Base-by-base conservation (phyloP, 345 rosid genomes). In the Mangifera indica region DNA sequence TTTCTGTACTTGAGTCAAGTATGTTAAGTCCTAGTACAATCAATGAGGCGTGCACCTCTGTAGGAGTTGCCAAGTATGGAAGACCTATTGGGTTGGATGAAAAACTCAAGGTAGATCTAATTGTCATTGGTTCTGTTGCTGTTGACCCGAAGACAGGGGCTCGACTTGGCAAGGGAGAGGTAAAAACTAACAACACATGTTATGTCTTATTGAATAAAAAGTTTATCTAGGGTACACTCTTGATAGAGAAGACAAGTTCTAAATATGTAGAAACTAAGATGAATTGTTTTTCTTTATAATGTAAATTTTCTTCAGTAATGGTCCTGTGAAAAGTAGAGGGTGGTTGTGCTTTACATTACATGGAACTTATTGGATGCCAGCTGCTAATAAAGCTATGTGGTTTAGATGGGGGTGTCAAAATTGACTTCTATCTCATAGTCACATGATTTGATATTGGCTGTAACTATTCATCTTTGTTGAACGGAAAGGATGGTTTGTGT, bases 131-230 rank as follows among this genome's bases (percentile, higher is more conserved):
- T 29, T 93, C 97, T 0, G 97, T 93, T 73, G 97, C 98, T 45
- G 97, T 93, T 59, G 85, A 91, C 66, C 93, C 96, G 3, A 86
- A 66, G 60, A 89, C 96, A 0, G 97, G 98, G 60, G 94, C 97
- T 83, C 84, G 97, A 51, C 87, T 93, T 61, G 98, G 98, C 77
- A 93, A 93, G 74, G 98, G 97, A 73, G 98, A 93, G 95, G 97
- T 89, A 72, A 69, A 32, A 2, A 20, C 74, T 89, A 72, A 69
- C 37, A 2, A 20, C 74, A 26, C 45, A 4, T 64, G 67, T 51
- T 18, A 25, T 46, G 7, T 58, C 46, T 71, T 66, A 52, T 60
- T 48, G 48, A 57, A 26, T 29, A 42, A 65, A 24, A 26, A 37
- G 22, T 51, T 18, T 32, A n/a, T 25, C 18, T 34, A 32, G 20